Base-by-base conservation (phyloP, 768 basidiomycete species). In the Lyophyllum shimeji region DNA sequence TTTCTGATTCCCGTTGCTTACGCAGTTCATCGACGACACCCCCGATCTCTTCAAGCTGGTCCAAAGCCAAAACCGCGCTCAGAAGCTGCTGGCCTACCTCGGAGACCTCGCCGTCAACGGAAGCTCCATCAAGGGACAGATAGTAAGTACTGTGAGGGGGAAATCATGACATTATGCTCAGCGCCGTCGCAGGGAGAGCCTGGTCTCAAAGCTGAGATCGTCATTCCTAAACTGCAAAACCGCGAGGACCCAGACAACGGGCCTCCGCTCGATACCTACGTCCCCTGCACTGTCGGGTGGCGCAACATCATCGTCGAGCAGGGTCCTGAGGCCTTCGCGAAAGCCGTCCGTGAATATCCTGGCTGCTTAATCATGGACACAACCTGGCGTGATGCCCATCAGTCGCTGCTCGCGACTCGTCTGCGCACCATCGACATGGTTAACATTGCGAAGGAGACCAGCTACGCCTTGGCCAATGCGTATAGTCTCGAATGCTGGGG, bases 401-500 rank as follows among this genome's bases (percentile, higher is more conserved):
- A 99, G 73, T 97, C 95, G 25, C 82, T 99, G 33, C 85, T 99
- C 53, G 97, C 97, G 45, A 99, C 97, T 25, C 90, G 97, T 58
- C 81, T 99, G 48, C 86, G 97, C 60, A 98, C 97, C 9, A 86
- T 89, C 60, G 97, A 99, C 68, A 98, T 98, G 86, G 92, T 86
- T 62, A 98, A 97, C 75, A 98, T 99, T 60, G 97, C 97, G 51
- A 97, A 92, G 72, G 95, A 97, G 80, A 98, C 97, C 1, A 93
- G 90, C 67, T 89, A 91, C 70, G 96, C 96, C 1, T 80, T 99
- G 42, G 85, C 92, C 23, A 98, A 98, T 67, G 93, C 97, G 7
- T 99, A 93, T 77, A 90, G 91, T 69, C 74, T 99, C 60, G 97
- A 99, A 71, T 98, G 95, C 79, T 99, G 97, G 97, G 97, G 97